These are phyloP conservation scores for Fusarium stilboides DNA, from an alignment of 2,329 filamentous ascomycete species.

Conservation along the genomic window DNA sequence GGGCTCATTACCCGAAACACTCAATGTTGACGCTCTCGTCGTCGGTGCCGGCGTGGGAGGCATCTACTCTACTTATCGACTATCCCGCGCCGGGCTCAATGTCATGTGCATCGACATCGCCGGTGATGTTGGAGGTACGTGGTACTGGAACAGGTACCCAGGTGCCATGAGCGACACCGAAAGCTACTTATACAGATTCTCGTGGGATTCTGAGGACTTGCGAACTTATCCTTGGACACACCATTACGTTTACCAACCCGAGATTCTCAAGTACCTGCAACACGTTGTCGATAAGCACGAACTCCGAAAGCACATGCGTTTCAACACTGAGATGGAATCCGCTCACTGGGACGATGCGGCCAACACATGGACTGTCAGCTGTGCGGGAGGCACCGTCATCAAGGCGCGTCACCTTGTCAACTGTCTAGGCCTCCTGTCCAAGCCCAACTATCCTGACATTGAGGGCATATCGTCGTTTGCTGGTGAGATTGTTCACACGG, in stretches of 20 bases:
- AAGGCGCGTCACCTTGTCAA: background rate
- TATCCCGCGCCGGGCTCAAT: conserved; percentile 4
- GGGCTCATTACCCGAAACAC: conserved; percentile 9
- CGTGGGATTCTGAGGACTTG: conserved; percentile 31
- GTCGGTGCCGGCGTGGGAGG: conserved; percentile 23
- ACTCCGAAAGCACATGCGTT: background rate
- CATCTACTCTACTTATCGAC: conserved; percentile 21
- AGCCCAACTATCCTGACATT: background rate
- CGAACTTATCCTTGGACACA: conserved; percentile 21
- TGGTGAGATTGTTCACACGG: background rate
- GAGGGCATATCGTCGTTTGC: background rate
- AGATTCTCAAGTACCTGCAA: conserved; percentile 26
- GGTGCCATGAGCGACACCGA: conserved; percentile 35
- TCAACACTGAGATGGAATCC: background rate
- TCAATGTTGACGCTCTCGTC: conserved; percentile 23
- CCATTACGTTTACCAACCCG: conserved; percentile 31
- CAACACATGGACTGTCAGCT: too few species aligned
- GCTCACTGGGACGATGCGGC: too few species aligned
- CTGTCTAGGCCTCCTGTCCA: background rate
- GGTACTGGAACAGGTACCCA: conserved; percentile 32
- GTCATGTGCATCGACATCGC: conserved; percentile 23
- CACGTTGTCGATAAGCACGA: conserved; percentile 24
- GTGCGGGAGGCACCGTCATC: background rate
- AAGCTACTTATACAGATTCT: conserved; percentile 28
- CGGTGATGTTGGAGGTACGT: conserved; percentile 22